Percentiles rank a stretch among this genome's conserved stretches.
These are phyloP conservation scores for Arabis hirsuta DNA, from an alignment of 345 rosid species.

Conservation along the genomic window DNA sequence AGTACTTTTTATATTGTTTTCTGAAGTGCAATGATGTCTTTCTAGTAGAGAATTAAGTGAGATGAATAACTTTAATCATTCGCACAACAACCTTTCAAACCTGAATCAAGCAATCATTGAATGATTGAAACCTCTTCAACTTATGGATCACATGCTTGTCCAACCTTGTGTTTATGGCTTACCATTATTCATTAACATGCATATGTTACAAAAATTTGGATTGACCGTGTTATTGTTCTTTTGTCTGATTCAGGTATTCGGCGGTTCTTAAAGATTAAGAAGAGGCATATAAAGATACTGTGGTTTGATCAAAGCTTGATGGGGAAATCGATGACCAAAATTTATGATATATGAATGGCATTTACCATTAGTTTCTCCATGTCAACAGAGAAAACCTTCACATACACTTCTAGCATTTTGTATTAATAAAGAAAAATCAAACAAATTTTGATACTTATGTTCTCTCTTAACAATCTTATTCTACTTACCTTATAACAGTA, in stretches of 20 bases:
- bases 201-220: neutral
- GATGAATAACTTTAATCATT: neutral
- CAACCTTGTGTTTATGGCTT: neutral
- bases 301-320: constrained; percentile 15
- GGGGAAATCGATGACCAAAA: neutral
- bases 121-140: neutral
- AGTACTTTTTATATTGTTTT: constrained; percentile 35
- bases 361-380: constrained; percentile 7
- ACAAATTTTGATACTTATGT: neutral
- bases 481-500: neutral
- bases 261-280: constrained; percentile 44
- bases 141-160: neutral
- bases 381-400: constrained; percentile 14
- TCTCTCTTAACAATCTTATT: neutral
- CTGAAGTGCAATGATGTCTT: neutral
- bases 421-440: neutral
- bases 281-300: constrained; percentile 22
- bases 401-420: neutral
- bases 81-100: neutral
- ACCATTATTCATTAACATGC: neutral
- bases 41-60: constrained; percentile 10
- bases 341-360: constrained; percentile 2
- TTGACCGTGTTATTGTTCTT: constrained; percentile 6
- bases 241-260: constrained; percentile 56
- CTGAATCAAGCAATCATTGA: neutral